Percentiles rank a stretch among this genome's conserved stretches.
These are phyloP conservation scores for Quercus berberidifolia DNA, from an alignment of 306 rosid genomes.

Conservation along the genomic window DNA sequence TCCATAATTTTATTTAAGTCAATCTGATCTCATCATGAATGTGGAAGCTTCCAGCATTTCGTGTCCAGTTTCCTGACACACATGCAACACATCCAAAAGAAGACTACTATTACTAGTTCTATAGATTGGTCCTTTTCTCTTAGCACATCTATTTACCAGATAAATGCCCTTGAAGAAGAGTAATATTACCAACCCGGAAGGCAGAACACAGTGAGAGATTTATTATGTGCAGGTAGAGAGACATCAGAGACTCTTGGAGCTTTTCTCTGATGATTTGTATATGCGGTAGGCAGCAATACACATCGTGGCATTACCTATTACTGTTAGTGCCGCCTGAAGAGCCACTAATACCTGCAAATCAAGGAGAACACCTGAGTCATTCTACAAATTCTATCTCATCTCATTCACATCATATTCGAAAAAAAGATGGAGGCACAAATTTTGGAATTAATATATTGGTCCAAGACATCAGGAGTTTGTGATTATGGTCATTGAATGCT, in stretches of 20 bases:
- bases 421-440: slow-evolving; percentile 12
- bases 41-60: slow-evolving; percentile 10
- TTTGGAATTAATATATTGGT: not conserved
- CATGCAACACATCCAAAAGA: not conserved
- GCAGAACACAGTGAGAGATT: not conserved
- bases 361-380: slow-evolving; percentile 17
- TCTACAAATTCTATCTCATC: slow-evolving; percentile 1
- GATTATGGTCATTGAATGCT: not conserved
- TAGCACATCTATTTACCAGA: not conserved
- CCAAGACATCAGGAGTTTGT: not conserved
- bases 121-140: not conserved
- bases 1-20: not conserved
- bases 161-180: slow-evolving; percentile 2
- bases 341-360: slow-evolving; percentile 87
- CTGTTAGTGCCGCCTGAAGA: slow-evolving; percentile 87
- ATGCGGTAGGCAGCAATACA: slow-evolving; percentile 86
- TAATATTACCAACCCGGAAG: slow-evolving; percentile 21
- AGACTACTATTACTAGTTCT: not conserved
- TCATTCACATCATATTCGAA: slow-evolving; percentile 5
- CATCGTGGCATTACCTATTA: slow-evolving; percentile 85
- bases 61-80: slow-evolving; percentile 9
- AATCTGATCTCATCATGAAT: slow-evolving; percentile 1
- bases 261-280: slow-evolving; percentile 64
- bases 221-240: not conserved
- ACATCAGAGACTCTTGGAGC: slow-evolving; percentile 51